Evolutionary conservation across 345 rosid genomes (phyloP).

Genomic region (Sisymbrium irio): DNA sequence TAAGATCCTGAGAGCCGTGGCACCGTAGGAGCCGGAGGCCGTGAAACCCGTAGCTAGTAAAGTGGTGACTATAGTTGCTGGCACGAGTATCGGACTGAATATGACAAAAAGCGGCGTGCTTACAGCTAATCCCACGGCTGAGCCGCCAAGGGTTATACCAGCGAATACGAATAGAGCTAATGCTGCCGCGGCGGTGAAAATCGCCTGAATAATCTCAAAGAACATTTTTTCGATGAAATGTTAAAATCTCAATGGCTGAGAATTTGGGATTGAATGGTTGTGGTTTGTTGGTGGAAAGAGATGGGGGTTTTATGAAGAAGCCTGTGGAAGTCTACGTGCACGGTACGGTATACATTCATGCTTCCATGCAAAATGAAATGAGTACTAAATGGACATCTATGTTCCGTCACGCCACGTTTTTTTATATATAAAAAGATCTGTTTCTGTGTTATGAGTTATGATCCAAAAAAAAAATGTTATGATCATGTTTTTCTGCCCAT

Average conservation of each 20-base stretch:
- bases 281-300: conserved; percentile 1
- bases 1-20: conserved; percentile 52
- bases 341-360: conserved; percentile 19
- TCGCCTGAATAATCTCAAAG: conserved; percentile 12
- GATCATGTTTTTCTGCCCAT: conserved; percentile 12
- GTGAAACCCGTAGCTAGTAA: conserved; percentile 55
- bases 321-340: conserved; percentile 22
- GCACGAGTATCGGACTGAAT: conserved; percentile 81
- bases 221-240: conserved; percentile 13
- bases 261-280: background rate
- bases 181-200: conserved; percentile 46
- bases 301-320: conserved; percentile 13
- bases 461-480: too few relatives aligned
- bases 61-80: conserved; percentile 52
- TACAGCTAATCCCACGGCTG: conserved; percentile 55
- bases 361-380: conserved; percentile 23
- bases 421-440: background rate
- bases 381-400: background rate
- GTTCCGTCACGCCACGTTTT: conserved; percentile 15
- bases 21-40: conserved; percentile 60
- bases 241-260: background rate
- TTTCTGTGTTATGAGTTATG: too few relatives aligned
- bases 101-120: conserved; percentile 68
- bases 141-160: conserved; percentile 52
- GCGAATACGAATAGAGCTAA: conserved; percentile 58